Percentiles rank a stretch among this genome's conserved stretches.
Evolutionary conservation across 2,329 filamentous ascomycete genomes (phyloP).

Genomic region (Penicillium sp.): DNA sequence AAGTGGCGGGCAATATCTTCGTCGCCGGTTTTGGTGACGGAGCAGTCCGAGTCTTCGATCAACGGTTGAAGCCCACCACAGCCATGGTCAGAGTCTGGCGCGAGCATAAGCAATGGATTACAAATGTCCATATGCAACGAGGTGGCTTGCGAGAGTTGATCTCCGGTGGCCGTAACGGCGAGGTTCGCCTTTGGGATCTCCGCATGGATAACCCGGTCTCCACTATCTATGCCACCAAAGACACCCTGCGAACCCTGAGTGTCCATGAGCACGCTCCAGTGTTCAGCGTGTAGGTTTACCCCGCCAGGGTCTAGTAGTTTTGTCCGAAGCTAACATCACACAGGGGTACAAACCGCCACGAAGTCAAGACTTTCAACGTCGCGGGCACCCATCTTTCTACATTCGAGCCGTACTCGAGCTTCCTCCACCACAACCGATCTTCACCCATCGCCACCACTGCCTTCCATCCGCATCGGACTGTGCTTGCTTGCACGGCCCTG

Average conservation of each 20-base stretch:
- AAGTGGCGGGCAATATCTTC: constrained; percentile 95
- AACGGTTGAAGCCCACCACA: constrained; percentile 74
- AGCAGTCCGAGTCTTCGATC: constrained; percentile 89
- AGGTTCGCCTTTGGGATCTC: constrained; percentile 94
- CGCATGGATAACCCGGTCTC: constrained; percentile 75
- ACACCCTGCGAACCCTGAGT: constrained; percentile 77
- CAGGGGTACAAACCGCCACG: constrained; percentile 82
- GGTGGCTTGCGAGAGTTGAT: constrained; percentile 89
- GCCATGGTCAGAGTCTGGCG: constrained; percentile 97
- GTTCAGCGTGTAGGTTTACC: constrained; percentile 74
- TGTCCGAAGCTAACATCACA: constrained; percentile 14
- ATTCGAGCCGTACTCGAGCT: constrained; percentile 85
- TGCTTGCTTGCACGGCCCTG: constrained; percentile 80
- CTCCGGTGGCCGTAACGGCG: constrained; percentile 85
- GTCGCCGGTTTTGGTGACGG: constrained; percentile 96
- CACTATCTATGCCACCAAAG: constrained; percentile 68
- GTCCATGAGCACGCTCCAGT: constrained; percentile 96
- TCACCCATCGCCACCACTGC: constrained; percentile 82
- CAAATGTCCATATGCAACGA: constrained; percentile 93
- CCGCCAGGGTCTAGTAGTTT: background rate
- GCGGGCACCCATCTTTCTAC: constrained; percentile 74
- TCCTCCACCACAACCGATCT: constrained; percentile 74
- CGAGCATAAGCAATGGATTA: constrained; percentile 92
- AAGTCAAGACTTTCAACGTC: constrained; percentile 89
- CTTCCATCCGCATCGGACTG: constrained; percentile 92